These are phyloP conservation scores for Chlamydomonas reinhardtii DNA, from an alignment of 163 green algal species.

Conservation along the genomic window DNA sequence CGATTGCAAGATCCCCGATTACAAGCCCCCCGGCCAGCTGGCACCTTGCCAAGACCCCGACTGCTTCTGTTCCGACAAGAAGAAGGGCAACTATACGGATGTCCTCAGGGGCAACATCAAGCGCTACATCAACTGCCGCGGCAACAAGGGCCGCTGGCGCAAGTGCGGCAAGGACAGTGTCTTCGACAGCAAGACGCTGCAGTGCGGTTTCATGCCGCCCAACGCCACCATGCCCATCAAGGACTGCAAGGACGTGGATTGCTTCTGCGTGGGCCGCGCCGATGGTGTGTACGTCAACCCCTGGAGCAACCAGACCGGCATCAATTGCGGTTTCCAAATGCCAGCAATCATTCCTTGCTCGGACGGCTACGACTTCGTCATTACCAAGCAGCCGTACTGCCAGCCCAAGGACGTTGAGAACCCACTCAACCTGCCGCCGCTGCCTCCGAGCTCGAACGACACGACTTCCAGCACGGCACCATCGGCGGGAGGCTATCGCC, in stretches of 20 bases:
- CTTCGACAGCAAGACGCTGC: not conserved
- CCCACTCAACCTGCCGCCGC: too few species aligned
- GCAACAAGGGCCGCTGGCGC: not conserved
- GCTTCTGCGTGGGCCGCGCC: not conserved
- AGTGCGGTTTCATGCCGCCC: not conserved
- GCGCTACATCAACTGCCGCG: not conserved
- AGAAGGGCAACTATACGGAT: not conserved
- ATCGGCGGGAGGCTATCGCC: too few species aligned
- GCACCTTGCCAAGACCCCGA: not conserved
- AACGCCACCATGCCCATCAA: not conserved
- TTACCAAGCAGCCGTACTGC: too few species aligned
- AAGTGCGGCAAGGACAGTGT: not conserved
- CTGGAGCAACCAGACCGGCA: not conserved
- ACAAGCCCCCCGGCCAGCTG: not conserved
- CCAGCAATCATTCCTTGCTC: not conserved
- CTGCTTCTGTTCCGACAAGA: not conserved
- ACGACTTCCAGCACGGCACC: too few species aligned
- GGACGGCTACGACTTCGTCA: not conserved
- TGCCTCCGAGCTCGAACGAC: too few species aligned
- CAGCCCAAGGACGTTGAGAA: too few species aligned
- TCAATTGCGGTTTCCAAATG: not conserved
- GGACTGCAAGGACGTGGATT: not conserved
- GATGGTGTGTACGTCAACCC: not conserved
- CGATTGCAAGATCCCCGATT: not conserved
- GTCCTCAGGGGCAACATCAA: not conserved